Evolutionary conservation across 768 basidiomycete species (phyloP).

Genomic region (Exsudoporus frostii): DNA sequence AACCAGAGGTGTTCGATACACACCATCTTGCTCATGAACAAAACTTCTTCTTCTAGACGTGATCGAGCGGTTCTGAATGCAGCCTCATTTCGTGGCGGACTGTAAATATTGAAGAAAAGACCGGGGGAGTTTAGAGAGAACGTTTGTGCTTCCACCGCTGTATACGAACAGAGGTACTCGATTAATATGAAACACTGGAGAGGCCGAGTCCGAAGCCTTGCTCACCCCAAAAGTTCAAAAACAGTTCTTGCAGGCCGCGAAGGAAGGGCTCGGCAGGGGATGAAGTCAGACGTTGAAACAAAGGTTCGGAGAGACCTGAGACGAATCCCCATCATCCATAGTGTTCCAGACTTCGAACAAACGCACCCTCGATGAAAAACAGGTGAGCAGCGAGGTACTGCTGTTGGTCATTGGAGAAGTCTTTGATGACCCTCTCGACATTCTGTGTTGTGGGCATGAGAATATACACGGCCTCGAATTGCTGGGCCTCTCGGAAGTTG

Average conservation of each 20-base stretch:
- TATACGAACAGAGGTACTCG: background rate
- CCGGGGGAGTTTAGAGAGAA: constrained; percentile 79
- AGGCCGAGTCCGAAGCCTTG: constrained; percentile 1
- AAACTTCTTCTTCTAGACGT: constrained; percentile 84
- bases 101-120: constrained; percentile 86
- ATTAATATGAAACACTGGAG: constrained; percentile 8
- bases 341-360: background rate
- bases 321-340: background rate
- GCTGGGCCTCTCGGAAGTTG: constrained; percentile 76
- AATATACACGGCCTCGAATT: constrained; percentile 90
- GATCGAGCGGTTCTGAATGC: constrained; percentile 63
- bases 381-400: constrained; percentile 83
- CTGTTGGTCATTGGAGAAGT: constrained; percentile 64
- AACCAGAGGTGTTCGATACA: background rate
- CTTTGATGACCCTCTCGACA: constrained; percentile 84
- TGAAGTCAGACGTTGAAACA: constrained; percentile 72
- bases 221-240: constrained; percentile 91
- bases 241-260: constrained; percentile 79
- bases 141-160: constrained; percentile 82
- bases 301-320: constrained; percentile 69
- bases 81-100: constrained; percentile 73
- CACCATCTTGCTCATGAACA: constrained; percentile 70
- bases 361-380: constrained; percentile 89
- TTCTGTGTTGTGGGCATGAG: constrained; percentile 95
- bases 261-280: constrained; percentile 77